A percentile compares a stretch with the other conserved stretches of the same genome.
Conservation (phyloP, 495 filamentous ascomycete species). For the Apodospora peruviana region DNA sequence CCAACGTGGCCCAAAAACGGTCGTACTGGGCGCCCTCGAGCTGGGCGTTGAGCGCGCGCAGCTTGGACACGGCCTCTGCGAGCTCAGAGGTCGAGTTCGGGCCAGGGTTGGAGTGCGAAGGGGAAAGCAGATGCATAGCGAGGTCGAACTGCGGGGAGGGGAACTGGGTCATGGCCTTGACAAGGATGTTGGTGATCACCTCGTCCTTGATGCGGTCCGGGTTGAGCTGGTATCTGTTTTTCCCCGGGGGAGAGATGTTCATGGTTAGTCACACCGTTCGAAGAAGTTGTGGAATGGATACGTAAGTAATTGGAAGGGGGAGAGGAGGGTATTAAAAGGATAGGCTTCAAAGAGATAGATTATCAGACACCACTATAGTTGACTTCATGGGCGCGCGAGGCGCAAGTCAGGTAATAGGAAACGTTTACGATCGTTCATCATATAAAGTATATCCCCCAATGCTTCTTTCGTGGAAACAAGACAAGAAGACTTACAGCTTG, state of each 20-base stretch:
- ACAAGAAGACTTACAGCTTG: constrained; percentile 79
- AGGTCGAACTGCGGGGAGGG: constrained; percentile 93
- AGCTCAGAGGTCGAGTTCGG: constrained; percentile 51
- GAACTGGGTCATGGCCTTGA: constrained; percentile 96
- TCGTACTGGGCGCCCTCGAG: constrained; percentile 82
- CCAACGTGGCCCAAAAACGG: constrained; percentile 88
- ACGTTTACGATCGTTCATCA: constrained; percentile 80
- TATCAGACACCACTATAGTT: constrained; percentile 62
- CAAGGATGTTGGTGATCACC: constrained; percentile 95
- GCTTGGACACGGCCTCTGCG: constrained; percentile 83
- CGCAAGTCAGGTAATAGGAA: constrained; percentile 94
- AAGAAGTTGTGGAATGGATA: not conserved
- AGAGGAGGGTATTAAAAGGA: constrained; percentile 3
- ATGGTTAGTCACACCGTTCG: constrained; percentile 1
- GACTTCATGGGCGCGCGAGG: constrained; percentile 41
- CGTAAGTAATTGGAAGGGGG: not conserved
- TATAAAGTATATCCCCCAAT: too few species aligned
- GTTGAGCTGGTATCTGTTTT: constrained; percentile 94
- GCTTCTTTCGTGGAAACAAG: too few species aligned
- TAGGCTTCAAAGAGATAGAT: constrained; percentile 15
- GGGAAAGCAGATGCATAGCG: constrained; percentile 80
- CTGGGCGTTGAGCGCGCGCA: constrained; percentile 73
- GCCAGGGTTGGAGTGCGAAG: constrained; percentile 32
- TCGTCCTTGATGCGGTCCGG: constrained; percentile 95
- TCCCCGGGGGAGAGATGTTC: constrained; percentile 5